Evolutionary conservation across 495 filamentous ascomycete species (phyloP).

Genomic region (Rhizodiscina lignyota): DNA sequence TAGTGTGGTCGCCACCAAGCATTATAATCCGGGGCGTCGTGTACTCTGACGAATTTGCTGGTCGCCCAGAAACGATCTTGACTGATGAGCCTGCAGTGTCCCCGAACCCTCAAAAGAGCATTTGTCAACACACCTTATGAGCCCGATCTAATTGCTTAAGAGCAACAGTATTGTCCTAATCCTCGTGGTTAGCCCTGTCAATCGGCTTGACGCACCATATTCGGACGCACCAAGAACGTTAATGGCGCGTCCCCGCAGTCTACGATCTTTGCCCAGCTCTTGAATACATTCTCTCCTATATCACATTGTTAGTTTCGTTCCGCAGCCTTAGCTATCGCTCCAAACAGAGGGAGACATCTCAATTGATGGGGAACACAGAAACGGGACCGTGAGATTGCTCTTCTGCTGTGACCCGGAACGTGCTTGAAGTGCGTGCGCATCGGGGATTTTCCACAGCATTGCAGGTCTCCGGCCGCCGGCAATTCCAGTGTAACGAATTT

Average conservation of each 20-base stretch:
- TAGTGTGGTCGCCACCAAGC: constrained; percentile 36
- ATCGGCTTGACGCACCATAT: background rate
- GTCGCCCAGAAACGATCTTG: constrained; percentile 17
- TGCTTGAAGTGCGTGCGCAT: too few relatives aligned
- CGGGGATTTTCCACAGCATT: too few relatives aligned
- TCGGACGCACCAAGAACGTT: constrained; percentile 23
- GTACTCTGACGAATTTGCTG: constrained; percentile 12
- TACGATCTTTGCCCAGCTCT: constrained; percentile 30
- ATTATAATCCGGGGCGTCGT: constrained; percentile 29
- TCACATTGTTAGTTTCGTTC: background rate
- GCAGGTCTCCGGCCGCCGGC: too few relatives aligned
- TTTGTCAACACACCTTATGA: constrained; percentile 21
- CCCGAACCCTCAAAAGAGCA: constrained; percentile 1
- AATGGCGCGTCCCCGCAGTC: constrained; percentile 37
- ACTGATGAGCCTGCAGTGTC: background rate
- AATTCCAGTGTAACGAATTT: too few relatives aligned
- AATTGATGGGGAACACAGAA: background rate
- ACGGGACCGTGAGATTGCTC: too few relatives aligned
- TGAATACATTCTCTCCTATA: constrained; percentile 25
- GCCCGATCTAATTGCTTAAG: constrained; percentile 31
- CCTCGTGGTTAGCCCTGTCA: background rate
- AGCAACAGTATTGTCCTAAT: constrained; percentile 32
- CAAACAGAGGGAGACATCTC: background rate
- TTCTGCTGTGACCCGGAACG: too few relatives aligned
- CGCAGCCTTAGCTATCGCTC: background rate